Conservation (phyloP, 352 stramenopile species). For the Aphanomyces stellatus region DNA sequence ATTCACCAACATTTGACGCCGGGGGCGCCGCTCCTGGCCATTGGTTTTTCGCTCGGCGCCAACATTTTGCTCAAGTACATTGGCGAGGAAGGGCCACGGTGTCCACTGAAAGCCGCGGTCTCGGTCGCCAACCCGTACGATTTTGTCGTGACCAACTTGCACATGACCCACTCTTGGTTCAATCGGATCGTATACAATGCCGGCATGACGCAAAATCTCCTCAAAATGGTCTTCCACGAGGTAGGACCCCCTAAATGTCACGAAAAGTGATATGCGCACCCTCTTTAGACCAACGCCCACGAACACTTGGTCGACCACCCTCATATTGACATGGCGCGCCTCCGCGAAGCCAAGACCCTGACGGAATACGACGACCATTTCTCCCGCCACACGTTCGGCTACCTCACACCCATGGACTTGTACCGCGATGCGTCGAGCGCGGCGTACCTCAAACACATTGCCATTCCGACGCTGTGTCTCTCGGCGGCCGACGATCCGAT, state of each 20-base stretch:
- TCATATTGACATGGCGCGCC: constrained; percentile 30
- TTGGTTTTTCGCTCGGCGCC: constrained; percentile 60
- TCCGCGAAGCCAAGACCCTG: constrained; percentile 31
- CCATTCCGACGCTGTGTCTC: constrained; percentile 36
- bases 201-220: constrained; percentile 35
- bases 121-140: constrained; percentile 69
- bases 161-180: constrained; percentile 34
- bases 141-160: constrained; percentile 33
- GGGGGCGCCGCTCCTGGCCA: constrained; percentile 32
- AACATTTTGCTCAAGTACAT: constrained; percentile 71
- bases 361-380: constrained; percentile 48
- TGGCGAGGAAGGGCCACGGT: constrained; percentile 33
- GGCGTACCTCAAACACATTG: constrained; percentile 20
- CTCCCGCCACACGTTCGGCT: constrained; percentile 42
- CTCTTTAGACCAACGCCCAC: constrained; percentile 41
- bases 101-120: constrained; percentile 34
- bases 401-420: constrained; percentile 31
- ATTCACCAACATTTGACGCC: constrained; percentile 25
- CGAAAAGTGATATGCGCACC: not conserved
- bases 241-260: not conserved
- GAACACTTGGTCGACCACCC: constrained; percentile 37
- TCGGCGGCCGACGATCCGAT: constrained; percentile 44
- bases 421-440: constrained; percentile 34
- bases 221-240: constrained; percentile 40
- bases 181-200: constrained; percentile 48